Conservation (phyloP, 176 grass and related monocot genomes). For the Cymbopogon citratus region DNA sequence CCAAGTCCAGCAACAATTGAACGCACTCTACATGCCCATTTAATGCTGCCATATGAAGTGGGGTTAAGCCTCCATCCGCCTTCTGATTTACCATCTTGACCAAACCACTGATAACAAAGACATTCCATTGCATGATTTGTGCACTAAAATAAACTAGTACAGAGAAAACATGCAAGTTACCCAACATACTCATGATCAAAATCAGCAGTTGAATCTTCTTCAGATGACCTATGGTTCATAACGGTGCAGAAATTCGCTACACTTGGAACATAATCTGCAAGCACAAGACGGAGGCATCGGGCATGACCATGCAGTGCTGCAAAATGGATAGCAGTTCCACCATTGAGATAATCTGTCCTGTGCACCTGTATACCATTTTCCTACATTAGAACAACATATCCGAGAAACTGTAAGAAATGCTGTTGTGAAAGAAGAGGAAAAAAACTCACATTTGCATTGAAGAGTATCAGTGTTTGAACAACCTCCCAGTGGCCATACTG, state of each 20-base stretch:
- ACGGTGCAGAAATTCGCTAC: conserved; percentile 42
- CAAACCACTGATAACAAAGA: conserved; percentile 43
- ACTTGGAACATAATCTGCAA: conserved; percentile 82
- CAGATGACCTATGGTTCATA: conserved; percentile 39
- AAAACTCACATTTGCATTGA: conserved; percentile 77
- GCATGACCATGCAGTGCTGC: conserved; percentile 75
- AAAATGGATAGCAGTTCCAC: conserved; percentile 84
- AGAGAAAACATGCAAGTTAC: neutral
- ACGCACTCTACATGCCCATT: conserved; percentile 80
- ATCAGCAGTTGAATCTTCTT: conserved; percentile 47
- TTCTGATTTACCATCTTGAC: conserved; percentile 57
- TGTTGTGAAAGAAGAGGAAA: neutral
- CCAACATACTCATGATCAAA: conserved; percentile 57
- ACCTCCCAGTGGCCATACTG: conserved; percentile 98
- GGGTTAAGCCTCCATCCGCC: conserved; percentile 84
- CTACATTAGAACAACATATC: conserved; percentile 4
- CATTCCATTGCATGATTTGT: neutral
- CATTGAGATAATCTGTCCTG: conserved; percentile 85
- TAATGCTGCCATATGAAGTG: conserved; percentile 94
- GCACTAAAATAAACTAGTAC: neutral
- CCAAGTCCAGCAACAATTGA: conserved; percentile 78
- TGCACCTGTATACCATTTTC: conserved; percentile 49
- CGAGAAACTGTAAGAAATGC: neutral
- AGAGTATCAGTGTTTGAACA: conserved; percentile 90
- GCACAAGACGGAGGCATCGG: conserved; percentile 75